Evolutionary conservation across 1,284 basidiomycete genomes (phyloP).

Genomic region (Sanghuangporus weigelae): DNA sequence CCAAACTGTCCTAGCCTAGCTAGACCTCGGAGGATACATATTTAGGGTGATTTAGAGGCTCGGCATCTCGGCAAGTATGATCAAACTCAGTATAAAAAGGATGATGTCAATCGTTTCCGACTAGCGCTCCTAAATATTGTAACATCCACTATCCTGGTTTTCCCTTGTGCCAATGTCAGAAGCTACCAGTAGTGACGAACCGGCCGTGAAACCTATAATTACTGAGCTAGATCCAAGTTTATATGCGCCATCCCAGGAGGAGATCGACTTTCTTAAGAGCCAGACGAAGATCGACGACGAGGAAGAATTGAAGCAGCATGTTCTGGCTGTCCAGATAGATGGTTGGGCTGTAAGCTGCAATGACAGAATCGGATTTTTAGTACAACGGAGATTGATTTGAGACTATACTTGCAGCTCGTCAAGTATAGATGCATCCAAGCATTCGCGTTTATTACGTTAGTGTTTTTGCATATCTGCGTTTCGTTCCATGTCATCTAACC

Average conservation of each 20-base stretch:
- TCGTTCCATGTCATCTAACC: not conserved
- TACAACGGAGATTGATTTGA: not conserved
- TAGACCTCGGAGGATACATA: not conserved
- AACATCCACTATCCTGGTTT: too few relatives aligned
- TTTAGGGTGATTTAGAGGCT: not conserved
- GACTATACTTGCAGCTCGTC: slow-evolving; percentile 6
- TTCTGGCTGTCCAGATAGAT: slow-evolving; percentile 15
- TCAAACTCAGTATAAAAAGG: too few relatives aligned
- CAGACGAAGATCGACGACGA: slow-evolving; percentile 16
- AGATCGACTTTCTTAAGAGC: slow-evolving; percentile 16
- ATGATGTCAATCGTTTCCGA: too few relatives aligned
- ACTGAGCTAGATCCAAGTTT: slow-evolving; percentile 1
- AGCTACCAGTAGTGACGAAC: not conserved
- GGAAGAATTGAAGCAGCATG: slow-evolving; percentile 15
- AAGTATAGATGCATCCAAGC: slow-evolving; percentile 17
- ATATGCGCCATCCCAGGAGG: slow-evolving; percentile 9
- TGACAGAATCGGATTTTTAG: not conserved
- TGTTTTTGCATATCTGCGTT: not conserved
- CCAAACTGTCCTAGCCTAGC: too few relatives aligned
- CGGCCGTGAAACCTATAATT: not conserved
- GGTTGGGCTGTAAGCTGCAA: slow-evolving; percentile 10
- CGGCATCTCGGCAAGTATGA: not conserved
- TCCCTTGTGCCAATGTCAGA: not conserved
- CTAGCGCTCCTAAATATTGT: too few relatives aligned
- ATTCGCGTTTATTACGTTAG: slow-evolving; percentile 13